Conservation (phyloP, 2,329 filamentous ascomycete species). For the Colletotrichum echinochloae region DNA sequence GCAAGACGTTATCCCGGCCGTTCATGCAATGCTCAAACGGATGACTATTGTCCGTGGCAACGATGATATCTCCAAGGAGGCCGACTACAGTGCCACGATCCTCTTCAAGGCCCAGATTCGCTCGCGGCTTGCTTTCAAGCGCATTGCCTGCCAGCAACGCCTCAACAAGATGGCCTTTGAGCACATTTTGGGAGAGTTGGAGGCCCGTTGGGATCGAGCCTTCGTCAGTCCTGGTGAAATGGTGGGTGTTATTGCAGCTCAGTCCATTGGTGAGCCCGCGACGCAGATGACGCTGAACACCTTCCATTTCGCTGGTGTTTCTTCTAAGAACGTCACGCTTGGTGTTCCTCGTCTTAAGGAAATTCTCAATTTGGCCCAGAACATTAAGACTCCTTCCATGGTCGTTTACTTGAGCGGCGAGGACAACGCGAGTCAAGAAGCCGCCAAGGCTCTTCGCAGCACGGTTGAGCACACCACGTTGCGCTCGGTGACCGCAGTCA, state of each 20-base stretch:
- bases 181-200: slow-evolving; percentile 90
- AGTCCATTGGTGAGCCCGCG: slow-evolving; percentile 98
- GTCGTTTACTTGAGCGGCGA: slow-evolving; percentile 81
- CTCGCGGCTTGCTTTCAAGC: slow-evolving; percentile 91
- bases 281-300: slow-evolving; percentile 99
- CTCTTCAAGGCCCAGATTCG: slow-evolving; percentile 93
- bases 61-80: slow-evolving; percentile 85
- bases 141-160: slow-evolving; percentile 85
- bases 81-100: slow-evolving; percentile 87
- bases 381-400: slow-evolving; percentile 99
- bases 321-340: slow-evolving; percentile 98
- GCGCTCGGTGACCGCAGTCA: slow-evolving; percentile 88
- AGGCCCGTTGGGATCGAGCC: slow-evolving; percentile 87
- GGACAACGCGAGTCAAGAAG: slow-evolving; percentile 75
- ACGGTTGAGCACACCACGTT: slow-evolving; percentile 94
- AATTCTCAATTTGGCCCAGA: slow-evolving; percentile 96
- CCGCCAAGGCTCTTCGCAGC: slow-evolving; percentile 87
- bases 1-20: slow-evolving; percentile 83
- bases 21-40: slow-evolving; percentile 79
- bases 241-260: slow-evolving; percentile 96
- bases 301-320: slow-evolving; percentile 99
- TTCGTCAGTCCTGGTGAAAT: slow-evolving; percentile 95
- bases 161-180: slow-evolving; percentile 93
- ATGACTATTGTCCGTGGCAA: slow-evolving; percentile 88
- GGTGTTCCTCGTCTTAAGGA: slow-evolving; percentile 99